These are phyloP conservation scores for Pterocarpus santalinus DNA, from an alignment of 306 rosid genomes.

Conservation along the genomic window DNA sequence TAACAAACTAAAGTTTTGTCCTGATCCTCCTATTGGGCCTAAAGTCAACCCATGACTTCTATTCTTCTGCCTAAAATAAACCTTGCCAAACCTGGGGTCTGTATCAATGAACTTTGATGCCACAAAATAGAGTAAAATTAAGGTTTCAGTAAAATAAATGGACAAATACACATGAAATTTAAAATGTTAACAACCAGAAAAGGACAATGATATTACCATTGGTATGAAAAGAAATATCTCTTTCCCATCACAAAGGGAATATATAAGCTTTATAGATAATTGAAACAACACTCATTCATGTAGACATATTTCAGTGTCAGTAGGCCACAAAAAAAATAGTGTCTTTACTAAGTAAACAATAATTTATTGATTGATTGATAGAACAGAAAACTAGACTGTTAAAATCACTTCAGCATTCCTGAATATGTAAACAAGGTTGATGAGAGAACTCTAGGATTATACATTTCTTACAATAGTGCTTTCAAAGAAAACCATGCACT, in stretches of 20 bases:
- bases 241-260: slow-evolving; percentile 22
- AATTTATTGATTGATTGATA: not conserved
- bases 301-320: not conserved
- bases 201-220: slow-evolving; percentile 25
- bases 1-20: no score
- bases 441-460: slow-evolving; percentile 13
- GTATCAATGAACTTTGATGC: not conserved
- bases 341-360: slow-evolving; percentile 18
- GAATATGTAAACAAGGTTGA: slow-evolving; percentile 34
- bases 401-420: slow-evolving; percentile 37
- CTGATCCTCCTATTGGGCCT: no score
- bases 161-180: slow-evolving; percentile 4
- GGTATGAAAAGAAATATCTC: slow-evolving; percentile 20
- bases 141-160: slow-evolving; percentile 28
- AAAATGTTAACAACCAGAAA: slow-evolving; percentile 12
- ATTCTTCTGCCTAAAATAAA: no score
- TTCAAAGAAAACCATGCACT: slow-evolving; percentile 51
- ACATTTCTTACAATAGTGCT: slow-evolving; percentile 27
- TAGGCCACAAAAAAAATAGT: not conserved
- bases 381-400: slow-evolving; percentile 32
- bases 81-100: no score
- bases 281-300: slow-evolving; percentile 32
- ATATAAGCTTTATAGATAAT: slow-evolving; percentile 21
- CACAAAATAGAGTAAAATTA: slow-evolving; percentile 33
- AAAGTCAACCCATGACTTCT: no score